Conservation (phyloP, 768 basidiomycete species). For the Suillus decipiens region DNA sequence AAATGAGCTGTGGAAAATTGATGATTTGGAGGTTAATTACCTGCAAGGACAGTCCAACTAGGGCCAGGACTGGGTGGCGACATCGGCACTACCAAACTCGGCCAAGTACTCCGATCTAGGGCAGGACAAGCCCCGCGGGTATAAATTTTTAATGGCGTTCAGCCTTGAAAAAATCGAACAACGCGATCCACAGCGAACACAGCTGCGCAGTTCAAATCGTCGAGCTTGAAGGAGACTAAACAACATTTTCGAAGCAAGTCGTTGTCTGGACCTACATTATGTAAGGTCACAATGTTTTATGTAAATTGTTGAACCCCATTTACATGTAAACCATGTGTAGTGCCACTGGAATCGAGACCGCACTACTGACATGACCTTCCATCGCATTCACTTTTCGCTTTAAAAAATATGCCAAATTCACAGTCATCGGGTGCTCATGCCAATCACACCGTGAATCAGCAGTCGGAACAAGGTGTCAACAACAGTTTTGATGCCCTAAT, state of each 20-base stretch:
- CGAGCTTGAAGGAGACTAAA: background rate
- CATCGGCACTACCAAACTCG: constrained; percentile 4
- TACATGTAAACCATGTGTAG: no score
- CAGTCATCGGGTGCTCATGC: background rate
- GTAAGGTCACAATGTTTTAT: background rate
- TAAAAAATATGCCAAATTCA: background rate
- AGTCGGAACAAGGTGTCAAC: constrained; percentile 11
- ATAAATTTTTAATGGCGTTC: background rate
- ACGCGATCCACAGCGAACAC: background rate
- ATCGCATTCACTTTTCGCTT: background rate
- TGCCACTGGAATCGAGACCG: no score
- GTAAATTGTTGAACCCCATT: background rate
- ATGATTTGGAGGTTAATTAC: constrained; percentile 12
- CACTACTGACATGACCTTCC: background rate
- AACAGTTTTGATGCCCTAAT: constrained; percentile 31
- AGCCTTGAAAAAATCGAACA: background rate
- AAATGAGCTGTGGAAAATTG: constrained; percentile 9
- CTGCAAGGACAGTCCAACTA: constrained; percentile 29
- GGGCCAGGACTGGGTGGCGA: constrained; percentile 24
- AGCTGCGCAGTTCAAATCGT: background rate
- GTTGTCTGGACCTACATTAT: constrained; percentile 3
- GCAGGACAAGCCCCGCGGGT: background rate
- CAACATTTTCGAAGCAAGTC: constrained; percentile 1
- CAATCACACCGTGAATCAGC: background rate
- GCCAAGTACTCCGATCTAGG: background rate